These are phyloP conservation scores for Ceratocystis diversiconidia DNA, from an alignment of 2,329 filamentous ascomycete species.

Conservation along the genomic window DNA sequence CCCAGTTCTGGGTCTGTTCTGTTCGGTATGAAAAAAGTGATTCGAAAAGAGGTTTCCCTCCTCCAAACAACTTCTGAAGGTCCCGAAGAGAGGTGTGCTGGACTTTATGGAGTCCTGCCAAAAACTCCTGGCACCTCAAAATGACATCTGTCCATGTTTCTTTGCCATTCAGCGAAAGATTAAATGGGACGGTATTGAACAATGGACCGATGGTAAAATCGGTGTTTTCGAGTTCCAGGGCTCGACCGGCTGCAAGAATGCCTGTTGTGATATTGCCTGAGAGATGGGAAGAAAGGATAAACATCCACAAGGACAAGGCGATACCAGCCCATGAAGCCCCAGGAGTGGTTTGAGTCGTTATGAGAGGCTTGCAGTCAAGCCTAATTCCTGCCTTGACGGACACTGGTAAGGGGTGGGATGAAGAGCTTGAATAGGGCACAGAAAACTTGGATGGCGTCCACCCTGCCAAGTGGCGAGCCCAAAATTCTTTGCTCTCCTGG, in stretches of 20 bases:
- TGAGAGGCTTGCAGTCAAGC: constrained; percentile 32
- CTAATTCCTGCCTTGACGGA: constrained; percentile 16
- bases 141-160: constrained; percentile 46
- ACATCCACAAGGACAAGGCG: constrained; percentile 60
- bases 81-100: constrained; percentile 68
- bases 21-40: constrained; percentile 70
- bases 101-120: constrained; percentile 51
- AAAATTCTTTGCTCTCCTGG: constrained; percentile 42
- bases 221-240: constrained; percentile 50
- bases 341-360: constrained; percentile 41
- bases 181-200: constrained; percentile 79
- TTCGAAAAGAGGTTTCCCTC: constrained; percentile 54
- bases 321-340: constrained; percentile 68
- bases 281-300: constrained; percentile 42
- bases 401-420: neutral
- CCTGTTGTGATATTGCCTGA: constrained; percentile 43
- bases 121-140: constrained; percentile 54
- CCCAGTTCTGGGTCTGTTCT: constrained; percentile 24
- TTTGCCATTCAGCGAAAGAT: constrained; percentile 27
- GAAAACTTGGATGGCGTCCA: constrained; percentile 21
- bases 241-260: constrained; percentile 64
- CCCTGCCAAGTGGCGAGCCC: constrained; percentile 42
- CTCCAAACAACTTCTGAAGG: constrained; percentile 64
- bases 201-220: constrained; percentile 64
- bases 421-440: neutral